phyloP scores from a whole-genome alignment of 257 asterid genomes.

The Solanum bulbocastanum region DNA sequence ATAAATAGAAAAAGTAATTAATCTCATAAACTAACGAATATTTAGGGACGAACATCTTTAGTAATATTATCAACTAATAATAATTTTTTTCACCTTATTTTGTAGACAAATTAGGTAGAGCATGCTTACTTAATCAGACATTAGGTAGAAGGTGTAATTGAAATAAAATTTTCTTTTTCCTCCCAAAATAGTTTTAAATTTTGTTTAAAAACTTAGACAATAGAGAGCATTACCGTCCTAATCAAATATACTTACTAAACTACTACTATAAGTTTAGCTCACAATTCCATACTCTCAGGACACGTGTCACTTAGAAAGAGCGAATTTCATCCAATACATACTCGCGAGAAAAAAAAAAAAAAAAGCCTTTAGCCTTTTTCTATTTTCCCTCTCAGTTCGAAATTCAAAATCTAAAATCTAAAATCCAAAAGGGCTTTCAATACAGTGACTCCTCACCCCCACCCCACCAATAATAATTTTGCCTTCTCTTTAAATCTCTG shows the following conservation, averaged over 20 bases:
- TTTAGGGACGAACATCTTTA: no score
- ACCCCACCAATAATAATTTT: not conserved
- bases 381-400: not conserved
- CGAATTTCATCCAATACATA: not conserved
- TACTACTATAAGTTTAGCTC: not conserved
- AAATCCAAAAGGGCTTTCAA: not conserved
- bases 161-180: not conserved
- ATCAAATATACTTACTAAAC: not conserved
- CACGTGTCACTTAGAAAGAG: not conserved
- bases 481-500: not conserved
- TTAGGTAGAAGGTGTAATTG: not conserved
- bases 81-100: not conserved
- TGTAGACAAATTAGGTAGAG: not conserved
- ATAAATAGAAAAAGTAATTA: no score
- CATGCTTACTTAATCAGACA: not conserved
- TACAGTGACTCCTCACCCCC: not conserved
- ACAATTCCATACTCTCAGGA: not conserved
- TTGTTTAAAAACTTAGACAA: not conserved
- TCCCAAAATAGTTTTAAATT: not conserved
- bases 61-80: not conserved
- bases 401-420: not conserved
- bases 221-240: not conserved
- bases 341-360: not conserved
- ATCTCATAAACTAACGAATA: no score
- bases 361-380: not conserved